phyloP scores from a whole-genome alignment of 768 basidiomycete genomes.

The Dentipellis sp. region DNA sequence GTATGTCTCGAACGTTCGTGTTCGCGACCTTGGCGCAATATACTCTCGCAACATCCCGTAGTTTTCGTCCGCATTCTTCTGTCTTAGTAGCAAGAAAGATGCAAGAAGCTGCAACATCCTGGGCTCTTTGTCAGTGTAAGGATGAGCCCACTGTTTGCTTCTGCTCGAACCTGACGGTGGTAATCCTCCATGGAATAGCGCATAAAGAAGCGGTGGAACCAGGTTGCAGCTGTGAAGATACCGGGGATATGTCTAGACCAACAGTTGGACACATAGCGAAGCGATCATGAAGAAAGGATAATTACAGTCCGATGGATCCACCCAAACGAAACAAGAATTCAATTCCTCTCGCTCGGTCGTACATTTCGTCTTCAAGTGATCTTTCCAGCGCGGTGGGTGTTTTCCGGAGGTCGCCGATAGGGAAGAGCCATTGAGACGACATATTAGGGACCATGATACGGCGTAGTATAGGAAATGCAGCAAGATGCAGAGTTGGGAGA shows the following conservation, averaged over 20 bases:
- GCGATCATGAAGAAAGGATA: conserved; percentile 14
- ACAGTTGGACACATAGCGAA: conserved; percentile 12
- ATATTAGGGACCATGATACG: not conserved
- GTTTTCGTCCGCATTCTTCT: conserved; percentile 80
- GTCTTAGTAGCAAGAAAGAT: conserved; percentile 89
- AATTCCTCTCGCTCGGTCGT: conserved; percentile 72
- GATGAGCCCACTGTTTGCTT: not conserved
- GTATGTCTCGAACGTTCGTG: conserved; percentile 44
- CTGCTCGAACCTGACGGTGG: conserved; percentile 54
- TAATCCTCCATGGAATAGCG: conserved; percentile 76
- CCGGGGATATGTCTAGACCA: conserved; percentile 62
- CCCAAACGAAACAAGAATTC: conserved; percentile 83
- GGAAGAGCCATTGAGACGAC: conserved; percentile 11
- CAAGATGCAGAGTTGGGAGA: not conserved
- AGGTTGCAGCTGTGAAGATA: conserved; percentile 79
- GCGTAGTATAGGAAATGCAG: not conserved
- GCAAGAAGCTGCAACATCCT: conserved; percentile 83
- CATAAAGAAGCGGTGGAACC: conserved; percentile 92
- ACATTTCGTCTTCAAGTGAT: conserved; percentile 54
- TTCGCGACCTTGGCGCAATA: conserved; percentile 59
- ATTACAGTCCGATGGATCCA: conserved; percentile 68
- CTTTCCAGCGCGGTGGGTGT: conserved; percentile 13
- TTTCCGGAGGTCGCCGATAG: conserved; percentile 4
- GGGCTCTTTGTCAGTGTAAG: conserved; percentile 5
- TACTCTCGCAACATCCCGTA: conserved; percentile 75